Conservation (phyloP, 768 basidiomycete species). For the Collybia mongolica region DNA sequence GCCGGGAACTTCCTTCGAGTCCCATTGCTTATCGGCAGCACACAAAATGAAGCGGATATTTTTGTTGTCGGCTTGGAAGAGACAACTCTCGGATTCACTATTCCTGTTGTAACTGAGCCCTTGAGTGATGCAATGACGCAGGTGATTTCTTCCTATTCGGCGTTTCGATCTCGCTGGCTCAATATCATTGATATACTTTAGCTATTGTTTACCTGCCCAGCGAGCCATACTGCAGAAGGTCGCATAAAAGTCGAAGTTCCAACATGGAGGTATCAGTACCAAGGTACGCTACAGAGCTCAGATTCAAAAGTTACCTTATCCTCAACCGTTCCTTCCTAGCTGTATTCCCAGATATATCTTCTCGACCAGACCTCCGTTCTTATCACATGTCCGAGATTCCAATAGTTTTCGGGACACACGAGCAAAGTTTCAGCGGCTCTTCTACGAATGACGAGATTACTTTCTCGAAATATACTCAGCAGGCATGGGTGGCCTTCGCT, state of each 20-base stretch:
- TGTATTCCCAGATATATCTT: conserved; percentile 34
- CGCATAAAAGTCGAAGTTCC: conserved; percentile 8
- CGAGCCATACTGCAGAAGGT: conserved; percentile 2
- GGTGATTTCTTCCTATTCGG: neutral
- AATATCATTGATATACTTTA: conserved; percentile 1
- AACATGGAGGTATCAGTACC: conserved; percentile 16
- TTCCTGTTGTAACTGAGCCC: conserved; percentile 8
- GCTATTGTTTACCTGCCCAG: conserved; percentile 13
- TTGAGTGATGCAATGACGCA: conserved; percentile 5
- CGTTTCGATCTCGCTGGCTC: no score
- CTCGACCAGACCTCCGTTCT: conserved; percentile 29
- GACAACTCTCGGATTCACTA: neutral
- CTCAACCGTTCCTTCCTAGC: conserved; percentile 19
- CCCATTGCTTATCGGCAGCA: conserved; percentile 21
- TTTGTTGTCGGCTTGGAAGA: neutral
- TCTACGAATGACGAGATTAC: neutral
- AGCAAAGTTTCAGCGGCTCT: conserved; percentile 16
- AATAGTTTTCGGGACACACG: conserved; percentile 33
- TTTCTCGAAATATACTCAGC: conserved; percentile 32
- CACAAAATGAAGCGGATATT: conserved; percentile 20
- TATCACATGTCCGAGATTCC: conserved; percentile 39
- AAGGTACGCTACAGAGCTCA: no score
- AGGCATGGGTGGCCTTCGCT: conserved; percentile 43
- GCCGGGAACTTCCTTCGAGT: conserved; percentile 11
- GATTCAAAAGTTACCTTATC: no score